Evolutionary conservation across 108 stramenopile species (phyloP).

Genomic region (Cyclotella atomus): DNA sequence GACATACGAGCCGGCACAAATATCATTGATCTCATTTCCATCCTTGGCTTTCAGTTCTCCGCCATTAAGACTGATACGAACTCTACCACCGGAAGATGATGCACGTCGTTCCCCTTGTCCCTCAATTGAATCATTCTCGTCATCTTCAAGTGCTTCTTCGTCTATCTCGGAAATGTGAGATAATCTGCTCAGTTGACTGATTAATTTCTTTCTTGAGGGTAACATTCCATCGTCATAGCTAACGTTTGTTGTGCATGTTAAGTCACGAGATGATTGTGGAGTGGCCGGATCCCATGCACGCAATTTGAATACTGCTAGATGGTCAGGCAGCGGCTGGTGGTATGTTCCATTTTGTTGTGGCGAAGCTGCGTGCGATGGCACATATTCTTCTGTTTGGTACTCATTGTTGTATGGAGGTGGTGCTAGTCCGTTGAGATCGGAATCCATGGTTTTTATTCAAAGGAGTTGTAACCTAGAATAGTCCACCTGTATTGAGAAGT

Average conservation of each 20-base stretch:
- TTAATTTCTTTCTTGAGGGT: too few species aligned
- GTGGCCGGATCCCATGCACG: constrained; percentile 17
- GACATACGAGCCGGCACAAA: neutral
- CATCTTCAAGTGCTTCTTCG: neutral
- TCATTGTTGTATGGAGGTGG: neutral
- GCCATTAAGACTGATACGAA: neutral
- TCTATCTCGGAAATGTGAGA: neutral
- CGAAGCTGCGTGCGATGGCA: neutral
- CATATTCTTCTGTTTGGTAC: neutral
- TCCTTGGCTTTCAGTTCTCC: neutral
- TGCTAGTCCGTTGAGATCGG: neutral
- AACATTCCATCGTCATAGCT: neutral
- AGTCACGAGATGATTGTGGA: neutral
- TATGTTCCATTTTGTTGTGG: neutral
- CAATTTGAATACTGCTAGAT: neutral
- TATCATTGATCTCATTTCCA: neutral
- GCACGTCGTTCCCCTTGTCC: too few species aligned
- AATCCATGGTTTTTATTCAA: too few species aligned
- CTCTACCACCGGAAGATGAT: neutral
- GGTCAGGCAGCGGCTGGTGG: neutral
- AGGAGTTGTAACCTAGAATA: too few species aligned
- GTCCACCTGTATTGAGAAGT: too few species aligned
- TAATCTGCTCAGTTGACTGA: neutral
- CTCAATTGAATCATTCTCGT: neutral
- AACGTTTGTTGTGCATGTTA: neutral